Conservation (phyloP, 2,329 filamentous ascomycete species). For the Nigrograna mackinnonii region DNA sequence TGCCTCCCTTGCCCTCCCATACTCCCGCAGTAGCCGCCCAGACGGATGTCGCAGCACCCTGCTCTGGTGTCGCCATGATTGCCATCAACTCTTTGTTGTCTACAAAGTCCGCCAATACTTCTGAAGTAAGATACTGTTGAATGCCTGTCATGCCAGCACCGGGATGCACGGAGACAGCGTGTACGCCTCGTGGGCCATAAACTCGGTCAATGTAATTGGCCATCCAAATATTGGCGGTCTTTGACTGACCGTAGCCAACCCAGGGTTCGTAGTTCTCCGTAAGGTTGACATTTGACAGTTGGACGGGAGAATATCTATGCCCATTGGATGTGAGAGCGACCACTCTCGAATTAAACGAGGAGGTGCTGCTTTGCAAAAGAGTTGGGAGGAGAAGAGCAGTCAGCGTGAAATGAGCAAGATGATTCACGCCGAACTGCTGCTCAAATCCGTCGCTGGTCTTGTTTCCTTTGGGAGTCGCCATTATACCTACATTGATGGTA, state of each 20-base stretch:
- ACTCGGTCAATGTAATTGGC: not conserved
- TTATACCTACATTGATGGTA: too few relatives aligned
- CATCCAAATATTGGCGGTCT: not conserved
- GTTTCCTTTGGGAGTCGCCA: not conserved
- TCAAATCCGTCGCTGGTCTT: not conserved
- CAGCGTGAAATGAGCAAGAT: not conserved
- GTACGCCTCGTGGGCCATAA: not conserved
- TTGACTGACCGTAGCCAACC: not conserved
- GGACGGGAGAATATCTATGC: not conserved
- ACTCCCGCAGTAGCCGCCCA: slow-evolving; percentile 37
- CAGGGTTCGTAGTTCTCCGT: not conserved
- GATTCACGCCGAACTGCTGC: not conserved
- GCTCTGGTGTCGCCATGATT: slow-evolving; percentile 18
- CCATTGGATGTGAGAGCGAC: not conserved
- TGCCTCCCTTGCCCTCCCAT: slow-evolving; percentile 39
- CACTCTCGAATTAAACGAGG: not conserved
- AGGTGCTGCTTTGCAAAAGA: not conserved
- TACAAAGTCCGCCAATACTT: not conserved
- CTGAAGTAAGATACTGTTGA: not conserved
- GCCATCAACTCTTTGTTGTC: not conserved
- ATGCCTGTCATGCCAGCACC: not conserved
- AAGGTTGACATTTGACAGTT: not conserved
- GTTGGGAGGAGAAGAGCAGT: not conserved
- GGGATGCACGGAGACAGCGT: not conserved
- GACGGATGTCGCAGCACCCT: slow-evolving; percentile 45